Evolutionary conservation across 2,329 filamentous ascomycete genomes (phyloP).

Genomic region (Xylaria sp.): DNA sequence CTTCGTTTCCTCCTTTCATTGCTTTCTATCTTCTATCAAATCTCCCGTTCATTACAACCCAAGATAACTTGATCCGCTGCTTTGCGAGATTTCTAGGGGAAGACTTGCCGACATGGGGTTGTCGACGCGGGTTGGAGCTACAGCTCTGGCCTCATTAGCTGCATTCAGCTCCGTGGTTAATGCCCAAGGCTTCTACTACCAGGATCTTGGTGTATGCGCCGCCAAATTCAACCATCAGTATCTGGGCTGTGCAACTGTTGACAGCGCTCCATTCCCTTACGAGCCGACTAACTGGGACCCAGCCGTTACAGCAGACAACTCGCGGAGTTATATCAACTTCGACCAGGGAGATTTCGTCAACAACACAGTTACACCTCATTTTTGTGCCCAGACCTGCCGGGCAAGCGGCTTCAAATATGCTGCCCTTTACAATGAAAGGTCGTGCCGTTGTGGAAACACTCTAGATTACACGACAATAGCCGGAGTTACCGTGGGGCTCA

Average conservation of each 20-base stretch:
- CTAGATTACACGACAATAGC: constrained; percentile 29
- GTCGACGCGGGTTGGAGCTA: constrained; percentile 33
- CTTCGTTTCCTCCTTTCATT: constrained; percentile 24
- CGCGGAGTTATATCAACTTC: constrained; percentile 41
- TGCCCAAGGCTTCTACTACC: constrained; percentile 37
- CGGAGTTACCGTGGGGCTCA: constrained; percentile 2
- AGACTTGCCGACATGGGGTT: constrained; percentile 40
- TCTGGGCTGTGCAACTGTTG: constrained; percentile 36
- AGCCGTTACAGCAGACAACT: constrained; percentile 22
- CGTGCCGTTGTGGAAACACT: constrained; percentile 45
- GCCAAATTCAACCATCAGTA: constrained; percentile 31
- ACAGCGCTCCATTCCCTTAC: constrained; percentile 37
- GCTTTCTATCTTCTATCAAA: not conserved
- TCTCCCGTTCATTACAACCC: not conserved
- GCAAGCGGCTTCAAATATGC: constrained; percentile 46
- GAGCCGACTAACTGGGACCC: constrained; percentile 31
- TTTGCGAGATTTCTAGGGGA: constrained; percentile 9
- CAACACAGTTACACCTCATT: constrained; percentile 44
- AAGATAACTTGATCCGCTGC: not conserved
- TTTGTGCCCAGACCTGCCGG: constrained; percentile 44
- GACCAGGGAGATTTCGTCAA: constrained; percentile 42
- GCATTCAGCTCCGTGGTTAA: constrained; percentile 38
- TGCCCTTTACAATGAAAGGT: constrained; percentile 35
- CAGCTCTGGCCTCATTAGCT: constrained; percentile 39
- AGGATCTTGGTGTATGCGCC: constrained; percentile 30